A percentile compares a stretch with the other conserved stretches of the same genome.
Evolutionary conservation across 352 stramenopile species (phyloP).

Genomic region (Blastocystis sp.): DNA sequence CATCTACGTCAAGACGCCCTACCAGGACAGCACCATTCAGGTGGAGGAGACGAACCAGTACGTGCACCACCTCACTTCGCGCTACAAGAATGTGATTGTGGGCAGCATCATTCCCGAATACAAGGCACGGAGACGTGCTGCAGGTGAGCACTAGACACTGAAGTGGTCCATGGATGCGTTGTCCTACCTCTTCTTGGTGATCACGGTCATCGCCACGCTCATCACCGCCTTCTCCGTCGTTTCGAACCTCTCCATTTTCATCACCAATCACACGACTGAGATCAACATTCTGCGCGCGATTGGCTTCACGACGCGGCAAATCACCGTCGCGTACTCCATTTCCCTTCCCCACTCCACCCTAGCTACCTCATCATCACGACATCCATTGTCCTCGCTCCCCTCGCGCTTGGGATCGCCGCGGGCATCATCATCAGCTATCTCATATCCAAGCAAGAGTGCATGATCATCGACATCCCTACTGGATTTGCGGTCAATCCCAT

Average conservation of each 20-base stretch:
- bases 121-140: background rate
- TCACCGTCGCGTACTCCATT: background rate
- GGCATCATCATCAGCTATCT: slow-evolving; percentile 4
- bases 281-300: slow-evolving; percentile 18
- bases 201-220: slow-evolving; percentile 9
- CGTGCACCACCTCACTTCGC: background rate
- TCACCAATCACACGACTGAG: background rate
- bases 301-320: background rate
- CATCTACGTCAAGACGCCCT: slow-evolving; percentile 11
- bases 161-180: background rate
- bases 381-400: background rate
- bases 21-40: background rate
- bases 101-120: slow-evolving; percentile 8
- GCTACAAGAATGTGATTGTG: background rate
- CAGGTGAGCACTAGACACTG: background rate
- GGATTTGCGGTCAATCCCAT: background rate
- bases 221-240: slow-evolving; percentile 34
- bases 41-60: background rate
- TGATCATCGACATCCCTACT: slow-evolving; percentile 34
- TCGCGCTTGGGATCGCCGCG: background rate
- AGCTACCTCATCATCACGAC: slow-evolving; percentile 3
- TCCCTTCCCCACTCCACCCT: background rate
- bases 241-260: slow-evolving; percentile 32
- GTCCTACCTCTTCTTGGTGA: background rate
- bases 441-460: slow-evolving; percentile 25